Evolutionary conservation across 371 early-diverging fungal genomes (phyloP), one percentile per base, ranked within the genome.

Genomic region (Mucor racemosus): DNA sequence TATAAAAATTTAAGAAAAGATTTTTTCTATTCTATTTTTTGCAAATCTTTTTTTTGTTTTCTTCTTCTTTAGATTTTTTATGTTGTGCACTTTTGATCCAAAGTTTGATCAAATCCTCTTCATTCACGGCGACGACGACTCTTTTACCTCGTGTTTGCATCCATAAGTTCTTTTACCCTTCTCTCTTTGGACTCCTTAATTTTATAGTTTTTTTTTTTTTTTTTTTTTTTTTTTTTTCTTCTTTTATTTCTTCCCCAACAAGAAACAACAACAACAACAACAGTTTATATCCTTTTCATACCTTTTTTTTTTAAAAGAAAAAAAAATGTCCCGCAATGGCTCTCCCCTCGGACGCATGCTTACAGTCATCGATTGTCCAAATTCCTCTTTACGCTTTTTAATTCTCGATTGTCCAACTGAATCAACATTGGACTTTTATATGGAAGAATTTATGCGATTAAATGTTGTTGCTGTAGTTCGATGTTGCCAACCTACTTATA

Each of bases 331-430:
- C 65, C 65, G 73, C 64, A 69, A 74, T 62, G 64, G 69, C 21
- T 74, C 74, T 53, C 74, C 74, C 57, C 67, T 74, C 58, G 74
- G 74, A 60, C 64, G 74, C 41, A 74, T 74, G 74, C 62, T 74
- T 35, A 69, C 74, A 48, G 70, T 70, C 21, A 70, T 74, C 35
- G 74, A 74, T 53, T 66, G 61, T 58, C 74, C 74, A 8, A 57
- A 57, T 34, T 73, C 79, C 8, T 64, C 76, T 3, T 64, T 94
- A 50, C 90, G 92, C 19, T 96, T 94, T 75, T 81, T 97, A 40
- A 92, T 97, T 62, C 88, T 95, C 67, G 97, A 96, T 77, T 92
- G 94, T 55, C 98, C 98, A 4, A 92, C 96, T 14, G 92, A 94
- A 73, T 81, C 89, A 65, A 95, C 91, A 8, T 73, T 96, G 42